These are phyloP conservation scores for Kluyveromyces sp. DNA, from an alignment of 1,139 yeast genomes.

Conservation along the genomic window DNA sequence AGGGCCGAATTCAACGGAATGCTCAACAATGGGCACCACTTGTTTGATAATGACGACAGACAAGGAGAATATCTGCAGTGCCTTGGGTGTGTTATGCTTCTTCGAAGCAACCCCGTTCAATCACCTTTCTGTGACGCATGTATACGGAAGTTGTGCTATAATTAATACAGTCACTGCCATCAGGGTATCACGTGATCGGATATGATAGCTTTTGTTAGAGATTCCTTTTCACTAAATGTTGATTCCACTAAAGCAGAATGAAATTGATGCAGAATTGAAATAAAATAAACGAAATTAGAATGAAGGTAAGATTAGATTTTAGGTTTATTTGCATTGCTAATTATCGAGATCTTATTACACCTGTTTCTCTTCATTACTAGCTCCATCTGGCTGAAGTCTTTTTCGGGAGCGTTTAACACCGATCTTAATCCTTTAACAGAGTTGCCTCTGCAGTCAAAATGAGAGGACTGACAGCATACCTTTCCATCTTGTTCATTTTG, in stretches of 20 bases:
- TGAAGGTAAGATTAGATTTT: no score
- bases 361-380: no score
- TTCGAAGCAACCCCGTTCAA: constrained; percentile 44
- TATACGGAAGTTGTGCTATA: constrained; percentile 36
- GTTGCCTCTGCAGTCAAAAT: not conserved
- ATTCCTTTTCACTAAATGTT: no score
- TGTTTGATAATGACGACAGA: constrained; percentile 41
- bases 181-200: not conserved
- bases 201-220: no score
- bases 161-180: constrained; percentile 13
- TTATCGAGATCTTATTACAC: no score
- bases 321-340: no score
- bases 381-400: no score
- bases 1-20: constrained; percentile 39
- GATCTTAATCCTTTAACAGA: no score
- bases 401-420: no score
- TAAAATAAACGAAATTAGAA: no score
- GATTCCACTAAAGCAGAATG: no score
- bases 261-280: no score
- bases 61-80: constrained; percentile 42
- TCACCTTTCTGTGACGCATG: constrained; percentile 34
- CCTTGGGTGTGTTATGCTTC: constrained; percentile 52
- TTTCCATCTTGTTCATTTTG: not conserved
- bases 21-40: constrained; percentile 46
- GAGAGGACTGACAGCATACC: not conserved